Evolutionary conservation across 108 stramenopile genomes (phyloP).

Genomic region (Mediolabrus comicus): DNA sequence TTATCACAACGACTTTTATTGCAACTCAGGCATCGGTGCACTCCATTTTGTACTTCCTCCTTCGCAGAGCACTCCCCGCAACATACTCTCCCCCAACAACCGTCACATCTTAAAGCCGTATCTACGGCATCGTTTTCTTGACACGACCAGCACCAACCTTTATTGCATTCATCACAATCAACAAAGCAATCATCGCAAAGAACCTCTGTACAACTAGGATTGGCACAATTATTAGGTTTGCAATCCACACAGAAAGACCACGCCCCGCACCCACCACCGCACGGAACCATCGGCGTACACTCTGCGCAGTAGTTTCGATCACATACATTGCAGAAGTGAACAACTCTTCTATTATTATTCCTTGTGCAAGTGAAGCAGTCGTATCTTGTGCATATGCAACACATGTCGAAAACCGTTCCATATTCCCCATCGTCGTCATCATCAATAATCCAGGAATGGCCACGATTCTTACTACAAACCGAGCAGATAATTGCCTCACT

Average conservation of each 20-base stretch:
- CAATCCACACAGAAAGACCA: neutral
- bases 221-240: neutral
- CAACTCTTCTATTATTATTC: neutral
- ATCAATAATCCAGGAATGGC: neutral
- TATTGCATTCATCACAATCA: neutral
- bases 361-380: neutral
- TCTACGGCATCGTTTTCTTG: no score
- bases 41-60: neutral
- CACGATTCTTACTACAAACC: neutral
- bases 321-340: neutral
- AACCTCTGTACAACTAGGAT: neutral
- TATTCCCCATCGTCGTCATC: neutral
- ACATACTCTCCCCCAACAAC: no score
- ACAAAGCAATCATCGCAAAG: neutral
- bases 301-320: neutral
- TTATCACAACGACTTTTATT: neutral
- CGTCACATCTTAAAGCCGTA: no score
- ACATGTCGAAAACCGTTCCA: neutral
- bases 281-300: neutral
- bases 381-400: neutral
- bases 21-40: neutral
- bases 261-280: no score
- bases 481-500: neutral
- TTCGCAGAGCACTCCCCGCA: neutral
- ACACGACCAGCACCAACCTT: neutral